Percentiles rank a stretch among this genome's conserved stretches.
These are phyloP conservation scores for Melampsora americana DNA, from an alignment of 1,284 basidiomycete genomes.

Conservation along the genomic window DNA sequence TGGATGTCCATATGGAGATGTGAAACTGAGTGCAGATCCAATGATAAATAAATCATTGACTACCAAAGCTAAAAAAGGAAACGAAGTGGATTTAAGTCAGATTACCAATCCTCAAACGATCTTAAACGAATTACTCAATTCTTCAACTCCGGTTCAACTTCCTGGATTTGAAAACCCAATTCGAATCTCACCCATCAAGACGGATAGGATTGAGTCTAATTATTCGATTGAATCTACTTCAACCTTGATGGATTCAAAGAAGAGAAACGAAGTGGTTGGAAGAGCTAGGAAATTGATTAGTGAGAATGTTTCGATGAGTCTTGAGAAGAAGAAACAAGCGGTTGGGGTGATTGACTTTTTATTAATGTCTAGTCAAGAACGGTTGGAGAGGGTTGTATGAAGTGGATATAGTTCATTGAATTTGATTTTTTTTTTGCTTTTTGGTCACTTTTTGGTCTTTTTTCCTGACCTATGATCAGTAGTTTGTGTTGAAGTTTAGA, in stretches of 20 bases:
- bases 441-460: too few species aligned
- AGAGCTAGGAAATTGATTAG: conserved; percentile 2
- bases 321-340: background rate
- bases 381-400: background rate
- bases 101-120: background rate
- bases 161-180: background rate
- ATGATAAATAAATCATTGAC: too few species aligned
- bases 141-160: background rate
- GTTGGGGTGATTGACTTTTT: background rate
- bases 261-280: background rate
- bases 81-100: background rate
- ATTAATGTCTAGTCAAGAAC: background rate
- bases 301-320: background rate
- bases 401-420: background rate
- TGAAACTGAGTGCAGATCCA: background rate
- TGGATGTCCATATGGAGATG: background rate
- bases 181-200: background rate
- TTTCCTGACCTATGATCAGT: too few species aligned
- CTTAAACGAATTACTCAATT: background rate
- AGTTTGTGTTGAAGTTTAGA: too few species aligned
- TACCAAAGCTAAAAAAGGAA: background rate
- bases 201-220: background rate
- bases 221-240: background rate
- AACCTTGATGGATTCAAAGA: background rate
- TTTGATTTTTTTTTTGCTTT: too few species aligned